Evolutionary conservation across 257 asterid genomes (phyloP), one percentile per base, ranked within the genome.

Genomic region (Perilla frutescens): DNA sequence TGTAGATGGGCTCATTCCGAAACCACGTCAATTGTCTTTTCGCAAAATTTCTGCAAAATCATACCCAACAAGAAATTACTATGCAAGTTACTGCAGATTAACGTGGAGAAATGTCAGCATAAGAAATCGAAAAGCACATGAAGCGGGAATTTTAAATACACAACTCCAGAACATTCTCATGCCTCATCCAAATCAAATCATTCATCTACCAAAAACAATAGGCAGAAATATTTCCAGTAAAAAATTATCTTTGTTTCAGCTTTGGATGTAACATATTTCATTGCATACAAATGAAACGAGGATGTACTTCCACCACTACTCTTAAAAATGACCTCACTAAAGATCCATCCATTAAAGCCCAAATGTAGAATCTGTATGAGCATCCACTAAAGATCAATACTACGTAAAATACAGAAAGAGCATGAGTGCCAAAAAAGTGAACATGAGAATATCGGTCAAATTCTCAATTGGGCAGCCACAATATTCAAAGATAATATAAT

Each of bases 21-120:
- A 91, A 95, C 99, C 99, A 95, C 10, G 98, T 90, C 84, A 95
- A 72, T 79, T 94, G 99, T 84, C 97, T 87, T 82, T 89, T 94
- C 4, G 99, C 98, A 72, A 94, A 94, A 62, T 94, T 92, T 80
- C 99, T 94, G 96, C 77, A 76, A 9, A 26, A 29, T 68, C 44
- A 60, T 12, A 72, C 69, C 62, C 29, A 41, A 63, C 71, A 56
- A 70, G 55, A 76, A 66, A 51, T 66, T 50, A 44, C 8, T 3
- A 54, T 40, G 56, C 71, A 54, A 39, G 34, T 31, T 15, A 48
- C 53, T 12, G 34, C 39, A 70, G 8, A 57, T 71, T 15, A 56
- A 70, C 66, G 5, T 43, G 56, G 60, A 43, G 12, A 44, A 34
- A 43, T 61, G 51, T 37, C 67, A 29, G 41, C 63, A 59, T 10